Percentiles rank a stretch among this genome's conserved stretches.
Conservation (phyloP, 192 early-diverging fungal genomes). For the Mortierella antarctica region DNA sequence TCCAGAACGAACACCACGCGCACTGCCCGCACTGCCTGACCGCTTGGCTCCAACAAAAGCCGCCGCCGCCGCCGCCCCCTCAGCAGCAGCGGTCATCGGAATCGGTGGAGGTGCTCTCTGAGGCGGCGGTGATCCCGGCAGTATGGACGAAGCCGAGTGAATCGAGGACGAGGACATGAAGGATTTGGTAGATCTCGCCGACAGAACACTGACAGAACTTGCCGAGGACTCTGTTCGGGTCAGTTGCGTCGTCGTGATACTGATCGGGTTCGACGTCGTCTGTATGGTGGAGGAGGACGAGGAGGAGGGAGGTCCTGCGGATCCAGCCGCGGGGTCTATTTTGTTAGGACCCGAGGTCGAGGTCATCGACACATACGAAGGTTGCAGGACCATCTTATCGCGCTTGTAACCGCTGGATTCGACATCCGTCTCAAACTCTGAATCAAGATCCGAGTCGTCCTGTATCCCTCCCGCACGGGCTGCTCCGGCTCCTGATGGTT, state of each 20-base stretch:
- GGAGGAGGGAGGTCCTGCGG: too few species aligned
- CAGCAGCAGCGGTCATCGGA: constrained; percentile 4
- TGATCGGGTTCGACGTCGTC: constrained; percentile 4
- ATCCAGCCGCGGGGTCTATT: not conserved
- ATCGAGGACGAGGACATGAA: constrained; percentile 26
- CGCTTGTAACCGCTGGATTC: constrained; percentile 21
- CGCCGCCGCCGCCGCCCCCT: not conserved
- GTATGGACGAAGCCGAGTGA: constrained; percentile 22
- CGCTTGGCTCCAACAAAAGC: constrained; percentile 32
- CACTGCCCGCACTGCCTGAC: constrained; percentile 34
- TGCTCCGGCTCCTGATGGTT: too few species aligned
- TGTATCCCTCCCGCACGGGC: not conserved
- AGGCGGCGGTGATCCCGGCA: constrained; percentile 41
- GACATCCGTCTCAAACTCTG: constrained; percentile 32
- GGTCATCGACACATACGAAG: constrained; percentile 31
- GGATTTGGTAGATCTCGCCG: constrained; percentile 19
- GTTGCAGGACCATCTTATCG: not conserved
- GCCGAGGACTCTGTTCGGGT: constrained; percentile 28
- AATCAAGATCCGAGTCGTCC: constrained; percentile 17
- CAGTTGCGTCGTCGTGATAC: constrained; percentile 18
- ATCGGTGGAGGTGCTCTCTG: constrained; percentile 45
- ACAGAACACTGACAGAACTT: constrained; percentile 21
- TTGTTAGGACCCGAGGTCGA: not conserved
- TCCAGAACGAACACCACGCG: constrained; percentile 40
- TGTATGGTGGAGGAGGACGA: not conserved